A percentile compares a stretch with the other conserved stretches of the same genome.
Conservation (phyloP, 345 rosid genomes). For the Eucalyptus erythrocorys region DNA sequence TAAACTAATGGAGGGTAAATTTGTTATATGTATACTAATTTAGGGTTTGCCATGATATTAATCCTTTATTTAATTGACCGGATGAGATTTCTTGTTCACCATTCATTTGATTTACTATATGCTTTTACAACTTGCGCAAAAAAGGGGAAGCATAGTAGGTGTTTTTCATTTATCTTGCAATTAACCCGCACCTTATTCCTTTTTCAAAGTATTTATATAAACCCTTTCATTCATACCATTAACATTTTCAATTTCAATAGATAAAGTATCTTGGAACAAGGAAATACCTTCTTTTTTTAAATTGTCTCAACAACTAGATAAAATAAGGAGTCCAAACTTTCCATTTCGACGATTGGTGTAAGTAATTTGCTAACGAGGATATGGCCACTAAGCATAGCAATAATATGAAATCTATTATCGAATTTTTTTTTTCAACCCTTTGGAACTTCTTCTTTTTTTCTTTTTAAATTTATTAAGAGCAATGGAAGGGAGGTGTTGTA, state of each 20-base stretch:
- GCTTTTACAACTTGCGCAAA: not conserved
- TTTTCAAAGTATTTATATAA: too few species aligned
- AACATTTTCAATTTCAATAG: not conserved
- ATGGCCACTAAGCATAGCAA: not conserved
- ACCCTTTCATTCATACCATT: not conserved
- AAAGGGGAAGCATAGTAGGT: not conserved
- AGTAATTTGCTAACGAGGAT: not conserved
- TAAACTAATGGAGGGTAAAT: fast-evolving
- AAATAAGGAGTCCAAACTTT: not conserved
- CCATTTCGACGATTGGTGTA: fast-evolving
- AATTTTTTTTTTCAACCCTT: not conserved
- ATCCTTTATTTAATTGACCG: not conserved
- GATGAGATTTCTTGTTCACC: fast-evolving
- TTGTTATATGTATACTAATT: fast-evolving
- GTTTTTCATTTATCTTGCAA: not conserved
- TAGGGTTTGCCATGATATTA: fast-evolving
- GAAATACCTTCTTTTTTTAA: too few species aligned
- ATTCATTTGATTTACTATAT: not conserved
- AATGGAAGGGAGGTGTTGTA: not conserved
- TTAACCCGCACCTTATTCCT: too few species aligned
- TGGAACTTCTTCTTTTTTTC: not conserved
- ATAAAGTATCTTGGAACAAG: not conserved
- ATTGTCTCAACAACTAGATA: not conserved
- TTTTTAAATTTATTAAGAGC: not conserved
- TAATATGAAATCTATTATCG: not conserved